A percentile compares a stretch with the other conserved stretches of the same genome.
Evolutionary conservation across 768 basidiomycete genomes (phyloP).

Genomic region (Pseudohyphozyma bogoriensis): DNA sequence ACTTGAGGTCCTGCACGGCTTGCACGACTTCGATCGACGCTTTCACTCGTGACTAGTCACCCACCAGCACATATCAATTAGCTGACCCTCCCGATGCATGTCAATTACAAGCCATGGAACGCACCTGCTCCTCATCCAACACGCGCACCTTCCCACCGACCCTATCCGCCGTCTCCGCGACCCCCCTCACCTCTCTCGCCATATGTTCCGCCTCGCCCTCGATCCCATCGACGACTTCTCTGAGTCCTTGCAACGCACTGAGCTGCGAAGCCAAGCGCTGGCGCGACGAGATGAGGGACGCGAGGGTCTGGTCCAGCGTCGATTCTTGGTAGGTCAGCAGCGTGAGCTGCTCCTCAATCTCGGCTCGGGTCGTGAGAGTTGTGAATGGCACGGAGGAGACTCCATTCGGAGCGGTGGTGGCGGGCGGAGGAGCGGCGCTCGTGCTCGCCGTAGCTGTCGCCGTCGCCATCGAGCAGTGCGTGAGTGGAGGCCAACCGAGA

Average conservation of each 20-base stretch:
- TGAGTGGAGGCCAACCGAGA: too few species aligned
- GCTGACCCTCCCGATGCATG: background rate
- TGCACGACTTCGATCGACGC: constrained; percentile 85
- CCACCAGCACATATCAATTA: background rate
- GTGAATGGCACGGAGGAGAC: too few species aligned
- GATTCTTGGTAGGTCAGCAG: constrained; percentile 8
- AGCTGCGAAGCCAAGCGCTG: constrained; percentile 6
- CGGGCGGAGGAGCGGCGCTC: too few species aligned
- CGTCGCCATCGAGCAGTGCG: too few species aligned
- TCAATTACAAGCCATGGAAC: constrained; percentile 33
- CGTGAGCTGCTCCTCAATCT: background rate
- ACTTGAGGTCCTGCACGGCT: constrained; percentile 90
- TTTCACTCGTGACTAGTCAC: constrained; percentile 49
- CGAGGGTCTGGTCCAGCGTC: constrained; percentile 15
- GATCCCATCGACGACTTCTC: constrained; percentile 15
- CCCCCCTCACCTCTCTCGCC: constrained; percentile 4
- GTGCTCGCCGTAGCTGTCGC: too few species aligned
- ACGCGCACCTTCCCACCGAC: constrained; percentile 83
- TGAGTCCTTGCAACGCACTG: constrained; percentile 6
- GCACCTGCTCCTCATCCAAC: constrained; percentile 85
- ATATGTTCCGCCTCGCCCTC: constrained; percentile 13
- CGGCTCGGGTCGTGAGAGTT: background rate
- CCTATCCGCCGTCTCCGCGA: constrained; percentile 56
- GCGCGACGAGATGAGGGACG: constrained; percentile 11
- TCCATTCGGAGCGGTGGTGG: too few species aligned